These are phyloP conservation scores for Mycena leptocephala DNA, from an alignment of 768 basidiomycete species.

Conservation along the genomic window DNA sequence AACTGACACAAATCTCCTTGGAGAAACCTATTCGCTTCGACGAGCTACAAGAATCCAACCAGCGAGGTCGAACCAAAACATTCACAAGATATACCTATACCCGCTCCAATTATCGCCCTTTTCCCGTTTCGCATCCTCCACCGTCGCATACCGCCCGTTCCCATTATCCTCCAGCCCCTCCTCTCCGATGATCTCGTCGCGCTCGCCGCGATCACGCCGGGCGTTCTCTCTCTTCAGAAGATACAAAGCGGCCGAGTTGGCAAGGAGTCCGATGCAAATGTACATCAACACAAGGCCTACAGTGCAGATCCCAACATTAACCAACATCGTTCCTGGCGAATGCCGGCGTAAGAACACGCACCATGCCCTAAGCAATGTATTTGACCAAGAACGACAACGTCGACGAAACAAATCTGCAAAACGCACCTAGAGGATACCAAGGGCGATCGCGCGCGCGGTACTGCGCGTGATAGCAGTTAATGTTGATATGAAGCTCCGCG, in stretches of 20 bases:
- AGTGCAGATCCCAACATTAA: neutral
- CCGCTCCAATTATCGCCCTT: no score
- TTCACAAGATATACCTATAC: no score
- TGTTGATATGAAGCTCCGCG: neutral
- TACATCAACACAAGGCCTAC: slow-evolving; percentile 77
- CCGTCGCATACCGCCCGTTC: slow-evolving; percentile 69
- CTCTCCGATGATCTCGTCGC: slow-evolving; percentile 79
- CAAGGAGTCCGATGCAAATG: slow-evolving; percentile 76
- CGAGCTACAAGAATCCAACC: no score
- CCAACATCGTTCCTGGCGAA: neutral
- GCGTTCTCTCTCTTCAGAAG: slow-evolving; percentile 73
- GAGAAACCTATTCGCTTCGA: no score
- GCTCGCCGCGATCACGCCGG: no score
- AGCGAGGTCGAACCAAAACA: no score
- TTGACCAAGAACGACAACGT: no score
- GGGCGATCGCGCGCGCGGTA: slow-evolving; percentile 78
- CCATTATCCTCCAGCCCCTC: slow-evolving; percentile 61
- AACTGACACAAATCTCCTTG: no score
- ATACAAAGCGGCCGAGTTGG: slow-evolving; percentile 64
- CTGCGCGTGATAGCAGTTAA: no score
- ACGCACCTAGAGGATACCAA: slow-evolving; percentile 70
- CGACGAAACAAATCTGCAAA: neutral
- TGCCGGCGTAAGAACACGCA: neutral
- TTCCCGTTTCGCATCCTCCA: slow-evolving; percentile 71
- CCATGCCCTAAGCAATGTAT: slow-evolving; percentile 34